A percentile compares a stretch with the other conserved stretches of the same genome.
Evolutionary conservation across 78 protist genomes (phyloP).

Genomic region (Diacronema lutheri): DNA sequence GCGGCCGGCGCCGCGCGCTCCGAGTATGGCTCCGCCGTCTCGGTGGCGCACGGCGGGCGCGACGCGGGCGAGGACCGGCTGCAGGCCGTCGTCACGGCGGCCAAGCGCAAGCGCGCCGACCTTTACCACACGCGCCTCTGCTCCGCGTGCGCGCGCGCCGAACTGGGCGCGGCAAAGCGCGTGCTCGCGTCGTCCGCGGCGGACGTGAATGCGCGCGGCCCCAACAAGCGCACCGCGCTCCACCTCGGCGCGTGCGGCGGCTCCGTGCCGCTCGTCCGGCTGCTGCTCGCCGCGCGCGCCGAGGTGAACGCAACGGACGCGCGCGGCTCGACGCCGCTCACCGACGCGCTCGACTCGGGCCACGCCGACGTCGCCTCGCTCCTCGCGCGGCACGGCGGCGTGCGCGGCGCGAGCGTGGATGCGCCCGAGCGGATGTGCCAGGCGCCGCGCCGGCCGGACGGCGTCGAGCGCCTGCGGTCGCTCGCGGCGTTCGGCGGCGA

Average conservation of each 20-base stretch:
- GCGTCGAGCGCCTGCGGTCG: background rate
- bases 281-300: conserved; percentile 38
- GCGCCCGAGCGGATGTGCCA: no score
- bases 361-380: background rate
- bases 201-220: conserved; percentile 30
- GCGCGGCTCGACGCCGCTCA: conserved; percentile 64
- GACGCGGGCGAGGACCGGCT: no score
- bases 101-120: no score
- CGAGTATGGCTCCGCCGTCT: no score
- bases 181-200: no score
- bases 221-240: conserved; percentile 58
- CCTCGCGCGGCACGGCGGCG: background rate
- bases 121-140: no score
- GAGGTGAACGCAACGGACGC: conserved; percentile 35
- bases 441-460: background rate
- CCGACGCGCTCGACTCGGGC: conserved; percentile 44
- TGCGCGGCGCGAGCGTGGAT: background rate
- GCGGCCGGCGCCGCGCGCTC: no score
- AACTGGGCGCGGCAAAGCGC: no score
- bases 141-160: no score
- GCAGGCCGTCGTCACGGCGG: no score
- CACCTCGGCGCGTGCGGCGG: conserved; percentile 71
- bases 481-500: background rate
- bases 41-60: no score
- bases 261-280: conserved; percentile 38